Evolutionary conservation across 371 early-diverging fungal genomes (phyloP), one percentile per base, ranked within the genome.

Genomic region (Capniomyces stellatus): DNA sequence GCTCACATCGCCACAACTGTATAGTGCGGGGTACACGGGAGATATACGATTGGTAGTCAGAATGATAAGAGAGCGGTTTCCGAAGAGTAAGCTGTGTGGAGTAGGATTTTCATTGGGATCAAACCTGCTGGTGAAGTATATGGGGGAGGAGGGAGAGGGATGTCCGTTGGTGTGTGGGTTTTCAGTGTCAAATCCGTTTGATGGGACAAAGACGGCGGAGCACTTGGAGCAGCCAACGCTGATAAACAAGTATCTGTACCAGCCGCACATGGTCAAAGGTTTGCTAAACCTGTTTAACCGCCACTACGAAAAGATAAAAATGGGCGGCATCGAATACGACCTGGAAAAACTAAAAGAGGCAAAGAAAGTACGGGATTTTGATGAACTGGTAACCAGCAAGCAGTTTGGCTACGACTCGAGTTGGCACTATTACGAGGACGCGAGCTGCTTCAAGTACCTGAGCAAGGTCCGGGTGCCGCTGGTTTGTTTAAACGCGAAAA

Each of bases 41-140:
- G 95, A 95, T 70, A 63, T 89, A 10, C 67, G 82, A 27, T 51
- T 57, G 31, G 79, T 73, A 1, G 58, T 87, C 43, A 49, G 61
- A 56, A 74, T 83, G 60, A 71, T 83, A 43, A 71, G 67, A 52
- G 55, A 61, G 29, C 61, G 62, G 40, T 58, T 77, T 50, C 83
- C 85, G 1, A 58, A 70, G 29, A 77, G 84, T 8, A 75, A 83
- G 27, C 61, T 91, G 51, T 63, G 83, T 42, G 89, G 77, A 3
- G 70, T 85, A 52, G 95, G 95, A 1, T 95, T 82, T 62, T 87
- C 87, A 22, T 67, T 95, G 29, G 95, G 95, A 1, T 76, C 91
- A 22, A 95, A 95, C 62, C 71, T 95, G 30, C 58, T 95, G 50
- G 81, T 83, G 60, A 92, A 92, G 76, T 89, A 84, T 54, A 76